Conservation (phyloP, 345 rosid genomes). For the Camelina hispida region DNA sequence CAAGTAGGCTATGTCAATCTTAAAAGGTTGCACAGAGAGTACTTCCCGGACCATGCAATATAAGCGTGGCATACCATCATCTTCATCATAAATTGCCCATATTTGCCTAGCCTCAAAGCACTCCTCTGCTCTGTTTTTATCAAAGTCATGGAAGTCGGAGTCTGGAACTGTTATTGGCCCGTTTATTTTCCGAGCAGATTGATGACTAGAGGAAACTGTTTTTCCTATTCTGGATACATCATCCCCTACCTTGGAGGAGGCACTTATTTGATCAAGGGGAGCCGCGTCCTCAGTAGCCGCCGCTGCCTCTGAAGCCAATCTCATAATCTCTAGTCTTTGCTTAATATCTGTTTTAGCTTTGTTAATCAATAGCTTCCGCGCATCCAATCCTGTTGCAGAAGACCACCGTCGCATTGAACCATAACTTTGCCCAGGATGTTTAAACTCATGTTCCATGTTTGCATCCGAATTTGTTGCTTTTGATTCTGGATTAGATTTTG, state of each 20-base stretch:
- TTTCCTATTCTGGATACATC: slow-evolving; percentile 24
- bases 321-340: slow-evolving; percentile 67
- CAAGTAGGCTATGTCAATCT: slow-evolving; percentile 84
- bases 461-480: slow-evolving; percentile 47
- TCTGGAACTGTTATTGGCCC: slow-evolving; percentile 82
- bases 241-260: slow-evolving; percentile 41
- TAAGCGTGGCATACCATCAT: slow-evolving; percentile 97
- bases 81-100: slow-evolving; percentile 98
- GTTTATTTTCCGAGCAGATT: slow-evolving; percentile 37
- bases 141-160: slow-evolving; percentile 96
- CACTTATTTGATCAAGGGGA: slow-evolving; percentile 43
- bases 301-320: slow-evolving; percentile 57
- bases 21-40: slow-evolving; percentile 79
- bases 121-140: slow-evolving; percentile 86
- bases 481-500: slow-evolving; percentile 53
- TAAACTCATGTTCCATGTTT: slow-evolving; percentile 53
- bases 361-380: slow-evolving; percentile 77
- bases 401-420: slow-evolving; percentile 58
- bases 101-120: slow-evolving; percentile 90
- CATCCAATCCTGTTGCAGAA: slow-evolving; percentile 71
- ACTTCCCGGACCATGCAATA: slow-evolving; percentile 88
- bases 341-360: slow-evolving; percentile 72
- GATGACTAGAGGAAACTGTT: slow-evolving; percentile 29
- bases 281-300: slow-evolving; percentile 40
- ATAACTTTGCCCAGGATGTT: slow-evolving; percentile 56